phyloP scores from a whole-genome alignment of 768 basidiomycete species.

The Kwoniella shandongensis region DNA sequence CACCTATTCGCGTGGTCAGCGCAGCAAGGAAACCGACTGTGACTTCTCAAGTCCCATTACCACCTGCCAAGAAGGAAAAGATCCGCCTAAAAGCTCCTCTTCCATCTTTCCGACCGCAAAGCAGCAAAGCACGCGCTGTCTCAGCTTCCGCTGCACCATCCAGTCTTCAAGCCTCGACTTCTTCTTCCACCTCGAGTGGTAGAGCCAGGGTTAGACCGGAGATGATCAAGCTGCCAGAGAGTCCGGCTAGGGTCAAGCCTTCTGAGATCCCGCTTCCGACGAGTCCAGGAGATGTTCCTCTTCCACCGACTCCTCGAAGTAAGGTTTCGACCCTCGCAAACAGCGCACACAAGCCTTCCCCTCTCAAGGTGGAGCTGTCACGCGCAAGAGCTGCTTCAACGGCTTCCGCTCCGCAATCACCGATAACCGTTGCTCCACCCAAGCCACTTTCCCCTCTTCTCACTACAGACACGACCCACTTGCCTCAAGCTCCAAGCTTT shows the following conservation, averaged over 20 bases:
- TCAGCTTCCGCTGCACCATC: neutral
- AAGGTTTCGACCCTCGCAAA: neutral
- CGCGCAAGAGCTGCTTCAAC: slow-evolving; percentile 9
- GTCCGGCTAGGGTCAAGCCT: slow-evolving; percentile 5
- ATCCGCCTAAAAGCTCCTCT: slow-evolving; percentile 38
- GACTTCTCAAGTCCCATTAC: slow-evolving; percentile 19
- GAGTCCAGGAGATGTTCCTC: slow-evolving; percentile 10
- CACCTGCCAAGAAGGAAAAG: slow-evolving; percentile 37
- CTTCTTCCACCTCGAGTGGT: slow-evolving; percentile 12
- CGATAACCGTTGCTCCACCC: slow-evolving; percentile 8
- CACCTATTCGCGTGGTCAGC: slow-evolving; percentile 14
- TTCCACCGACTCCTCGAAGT: slow-evolving; percentile 13
- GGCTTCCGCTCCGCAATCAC: slow-evolving; percentile 7
- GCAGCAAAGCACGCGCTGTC: slow-evolving; percentile 2
- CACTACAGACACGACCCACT: neutral
- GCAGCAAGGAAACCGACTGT: slow-evolving; percentile 10
- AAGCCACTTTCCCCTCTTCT: slow-evolving; percentile 20
- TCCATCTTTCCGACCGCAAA: slow-evolving; percentile 33
- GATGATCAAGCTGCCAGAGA: slow-evolving; percentile 14
- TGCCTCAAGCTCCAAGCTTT: neutral
- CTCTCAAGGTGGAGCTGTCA: slow-evolving; percentile 9
- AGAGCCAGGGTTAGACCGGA: slow-evolving; percentile 20
- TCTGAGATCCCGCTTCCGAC: slow-evolving; percentile 14
- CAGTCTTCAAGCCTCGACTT: slow-evolving; percentile 20
- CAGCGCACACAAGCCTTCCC: slow-evolving; percentile 3